Percentiles rank a stretch among this genome's conserved stretches.
phyloP scores from a whole-genome alignment of 768 basidiomycete species.

The Lyophyllum semitale region DNA sequence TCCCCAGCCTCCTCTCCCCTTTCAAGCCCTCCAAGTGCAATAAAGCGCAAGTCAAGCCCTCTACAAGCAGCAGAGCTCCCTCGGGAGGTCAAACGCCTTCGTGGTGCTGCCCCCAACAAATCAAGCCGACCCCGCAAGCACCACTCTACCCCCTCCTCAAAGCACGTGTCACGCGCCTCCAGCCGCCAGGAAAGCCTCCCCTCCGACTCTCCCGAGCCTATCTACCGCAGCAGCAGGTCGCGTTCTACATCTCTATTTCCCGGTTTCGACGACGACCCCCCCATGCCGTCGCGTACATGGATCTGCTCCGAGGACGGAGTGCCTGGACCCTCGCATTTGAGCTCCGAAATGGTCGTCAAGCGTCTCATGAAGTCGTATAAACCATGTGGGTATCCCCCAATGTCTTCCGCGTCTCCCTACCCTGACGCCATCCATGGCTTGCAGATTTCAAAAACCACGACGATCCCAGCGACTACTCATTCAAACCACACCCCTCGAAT shows the following conservation, averaged over 20 bases:
- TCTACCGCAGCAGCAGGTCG: slow-evolving; percentile 60
- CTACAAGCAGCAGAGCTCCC: slow-evolving; percentile 23
- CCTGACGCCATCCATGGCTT: slow-evolving; percentile 13
- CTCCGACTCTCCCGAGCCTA: slow-evolving; percentile 55
- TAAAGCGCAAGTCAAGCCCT: slow-evolving; percentile 37
- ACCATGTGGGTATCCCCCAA: slow-evolving; percentile 49
- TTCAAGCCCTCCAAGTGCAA: slow-evolving; percentile 25
- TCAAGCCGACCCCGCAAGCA: slow-evolving; percentile 32
- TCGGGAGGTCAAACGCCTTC: slow-evolving; percentile 42
- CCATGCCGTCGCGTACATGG: slow-evolving; percentile 49
- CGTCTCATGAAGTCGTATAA: slow-evolving; percentile 69
- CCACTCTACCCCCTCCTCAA: slow-evolving; percentile 33
- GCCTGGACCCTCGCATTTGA: slow-evolving; percentile 54
- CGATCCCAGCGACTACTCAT: slow-evolving; percentile 63
- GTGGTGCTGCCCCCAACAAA: slow-evolving; percentile 21
- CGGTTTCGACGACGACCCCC: slow-evolving; percentile 31
- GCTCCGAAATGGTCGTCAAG: slow-evolving; percentile 66
- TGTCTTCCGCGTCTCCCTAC: neutral
- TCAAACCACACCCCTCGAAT: slow-evolving; percentile 59
- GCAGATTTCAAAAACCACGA: slow-evolving; percentile 72
- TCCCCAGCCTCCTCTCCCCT: slow-evolving; percentile 29
- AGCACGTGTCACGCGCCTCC: slow-evolving; percentile 41
- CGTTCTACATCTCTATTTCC: slow-evolving; percentile 65
- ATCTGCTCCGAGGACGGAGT: slow-evolving; percentile 50
- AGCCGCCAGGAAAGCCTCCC: slow-evolving; percentile 42